These are phyloP conservation scores for Sporothrix brunneoviolacea DNA, from an alignment of 2,329 filamentous ascomycete species.

Conservation along the genomic window DNA sequence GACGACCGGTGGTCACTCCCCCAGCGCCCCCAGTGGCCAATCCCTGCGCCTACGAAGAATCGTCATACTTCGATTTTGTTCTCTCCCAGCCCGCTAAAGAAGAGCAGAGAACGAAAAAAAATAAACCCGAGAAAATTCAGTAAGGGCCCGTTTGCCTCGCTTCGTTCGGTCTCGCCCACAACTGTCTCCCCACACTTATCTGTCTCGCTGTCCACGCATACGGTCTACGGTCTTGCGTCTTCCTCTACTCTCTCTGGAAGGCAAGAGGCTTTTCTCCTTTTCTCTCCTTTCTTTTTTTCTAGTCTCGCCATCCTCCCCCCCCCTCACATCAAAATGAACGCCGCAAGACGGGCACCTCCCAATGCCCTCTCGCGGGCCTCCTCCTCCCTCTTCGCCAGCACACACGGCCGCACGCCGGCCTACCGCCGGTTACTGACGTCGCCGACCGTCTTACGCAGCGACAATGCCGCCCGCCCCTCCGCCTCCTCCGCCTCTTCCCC, in stretches of 20 bases:
- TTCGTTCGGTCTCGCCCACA: constrained; percentile 1
- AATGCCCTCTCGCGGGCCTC: constrained; percentile 35
- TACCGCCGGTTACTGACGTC: constrained; percentile 40
- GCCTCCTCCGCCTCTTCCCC: constrained; percentile 23
- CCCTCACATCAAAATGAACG: constrained; percentile 34
- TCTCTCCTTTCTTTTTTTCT: background rate
- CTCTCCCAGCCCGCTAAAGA: constrained; percentile 2
- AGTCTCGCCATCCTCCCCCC: constrained; percentile 19
- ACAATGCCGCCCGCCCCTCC: constrained; percentile 19
- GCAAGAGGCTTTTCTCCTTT: constrained; percentile 5
- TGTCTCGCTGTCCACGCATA: too few relatives aligned
- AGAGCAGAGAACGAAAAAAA: constrained; percentile 9
- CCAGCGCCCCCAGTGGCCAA: constrained; percentile 9
- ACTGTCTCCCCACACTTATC: constrained; percentile 1
- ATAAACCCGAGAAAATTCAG: constrained; percentile 15
- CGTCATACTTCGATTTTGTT: constrained; percentile 12
- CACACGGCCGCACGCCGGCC: constrained; percentile 38
- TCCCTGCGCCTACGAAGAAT: constrained; percentile 9
- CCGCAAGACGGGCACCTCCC: constrained; percentile 38
- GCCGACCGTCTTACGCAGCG: constrained; percentile 8
- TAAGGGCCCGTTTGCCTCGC: constrained; percentile 5
- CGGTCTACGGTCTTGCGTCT: constrained; percentile 2
- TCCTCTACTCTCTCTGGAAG: constrained; percentile 4
- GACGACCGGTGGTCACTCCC: background rate
- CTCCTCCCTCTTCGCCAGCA: constrained; percentile 30